Base-by-base conservation (phyloP, 129 eudicot species). In the Flaveria robusta region DNA sequence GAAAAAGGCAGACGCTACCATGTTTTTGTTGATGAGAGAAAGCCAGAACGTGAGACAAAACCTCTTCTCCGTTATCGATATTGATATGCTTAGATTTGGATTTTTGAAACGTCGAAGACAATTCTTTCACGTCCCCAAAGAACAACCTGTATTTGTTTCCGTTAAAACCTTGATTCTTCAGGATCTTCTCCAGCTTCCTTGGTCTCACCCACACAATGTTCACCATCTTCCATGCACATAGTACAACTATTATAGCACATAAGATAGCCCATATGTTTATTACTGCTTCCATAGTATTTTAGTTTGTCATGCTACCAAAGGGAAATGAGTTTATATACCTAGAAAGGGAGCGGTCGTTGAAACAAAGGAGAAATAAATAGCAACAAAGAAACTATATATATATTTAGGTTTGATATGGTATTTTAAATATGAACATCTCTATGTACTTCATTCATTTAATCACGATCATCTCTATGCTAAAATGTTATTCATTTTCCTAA, bases 81-180 rank as follows among this genome's bases (percentile, higher is more conserved):
- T 54, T 20, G 27, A 19, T 18, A 20, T 54, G 62, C 26, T 54
- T 19, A 20, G 62, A 54, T 54, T 54, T 54, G 24, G 62, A 54
- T 7, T 9, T 11, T 54, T 54, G 62, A 54, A 51, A 51, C 23
- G 18, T 12, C 52, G 13, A 4, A 1, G 62, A 54, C 27, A 54
- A 18, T 54, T 54, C 62, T 54, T 54, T 54, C 62, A 20, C 20
- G 24, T 54, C 62, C 13, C 62, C 62, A 54, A 7, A 54, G 12
- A 54, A 20, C 27, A 54, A 54, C 62, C 12, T 54, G 62, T 54
- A 54, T 54, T 54, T 54, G 62, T 54, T 54, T 19, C 62, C 62
- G 1, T 54, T 54, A 9, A 54, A 54, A 20, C 62, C 62, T 54
- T 54, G 62, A 19, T 54, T 54, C 26, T 54, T 54, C 27, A 54